Evolutionary conservation across 108 stramenopile species (phyloP).

Genomic region (Ochromonas danica): DNA sequence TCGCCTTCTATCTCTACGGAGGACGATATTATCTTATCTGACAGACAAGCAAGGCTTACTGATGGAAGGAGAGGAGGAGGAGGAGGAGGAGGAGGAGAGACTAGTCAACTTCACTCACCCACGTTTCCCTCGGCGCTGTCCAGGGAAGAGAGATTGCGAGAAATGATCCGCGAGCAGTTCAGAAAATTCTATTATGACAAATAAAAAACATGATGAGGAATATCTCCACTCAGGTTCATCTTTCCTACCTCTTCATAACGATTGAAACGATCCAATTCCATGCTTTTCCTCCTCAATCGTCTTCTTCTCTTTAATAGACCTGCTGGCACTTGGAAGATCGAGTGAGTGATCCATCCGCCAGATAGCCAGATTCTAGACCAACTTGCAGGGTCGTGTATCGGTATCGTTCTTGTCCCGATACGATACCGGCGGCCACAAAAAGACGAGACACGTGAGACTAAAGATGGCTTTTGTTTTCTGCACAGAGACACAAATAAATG

Average conservation of each 20-base stretch:
- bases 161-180: slow-evolving; percentile 11
- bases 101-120: neutral
- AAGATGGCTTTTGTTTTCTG: too few species aligned
- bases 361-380: too few species aligned
- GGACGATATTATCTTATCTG: slow-evolving; percentile 1
- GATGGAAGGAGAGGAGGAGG: neutral
- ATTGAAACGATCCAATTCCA: slow-evolving; percentile 20
- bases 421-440: too few species aligned
- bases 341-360: too few species aligned
- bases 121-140: neutral
- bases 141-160: neutral
- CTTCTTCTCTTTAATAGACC: too few species aligned
- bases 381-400: too few species aligned
- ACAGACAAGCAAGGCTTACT: neutral
- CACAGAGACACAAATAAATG: too few species aligned
- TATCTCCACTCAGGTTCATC: neutral
- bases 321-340: too few species aligned
- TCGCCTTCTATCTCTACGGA: slow-evolving; percentile 34
- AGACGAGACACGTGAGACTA: too few species aligned
- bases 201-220: neutral
- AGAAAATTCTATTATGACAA: slow-evolving; percentile 5
- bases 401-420: too few species aligned
- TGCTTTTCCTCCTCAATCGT: neutral
- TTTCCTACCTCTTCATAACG: slow-evolving; percentile 23
- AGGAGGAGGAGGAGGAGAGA: neutral